These are phyloP conservation scores for Malassezia caprae DNA, from an alignment of 1,284 basidiomycete genomes.

Conservation along the genomic window DNA sequence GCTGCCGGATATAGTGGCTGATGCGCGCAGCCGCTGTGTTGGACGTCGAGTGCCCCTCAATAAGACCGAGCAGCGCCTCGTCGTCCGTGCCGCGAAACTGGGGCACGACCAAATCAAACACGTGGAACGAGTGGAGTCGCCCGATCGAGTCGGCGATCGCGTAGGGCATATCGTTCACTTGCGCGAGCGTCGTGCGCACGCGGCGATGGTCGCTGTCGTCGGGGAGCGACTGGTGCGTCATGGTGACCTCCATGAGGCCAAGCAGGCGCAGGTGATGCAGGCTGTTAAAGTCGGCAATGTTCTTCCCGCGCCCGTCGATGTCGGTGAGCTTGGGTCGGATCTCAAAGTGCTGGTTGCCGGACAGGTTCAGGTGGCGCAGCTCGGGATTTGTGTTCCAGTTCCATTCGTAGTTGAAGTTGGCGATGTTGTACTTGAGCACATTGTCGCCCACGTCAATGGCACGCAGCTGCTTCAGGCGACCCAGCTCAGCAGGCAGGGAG, in stretches of 20 bases:
- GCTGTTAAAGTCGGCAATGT: conserved; percentile 75
- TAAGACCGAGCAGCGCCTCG: conserved; percentile 93
- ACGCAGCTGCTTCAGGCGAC: conserved; percentile 67
- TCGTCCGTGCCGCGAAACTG: conserved; percentile 67
- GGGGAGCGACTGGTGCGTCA: conserved; percentile 54
- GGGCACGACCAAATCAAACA: conserved; percentile 87
- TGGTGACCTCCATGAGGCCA: conserved; percentile 95
- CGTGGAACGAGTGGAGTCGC: conserved; percentile 55
- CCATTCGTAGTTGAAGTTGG: conserved; percentile 99
- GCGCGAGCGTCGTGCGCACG: conserved; percentile 80
- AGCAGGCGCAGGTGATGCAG: conserved; percentile 73
- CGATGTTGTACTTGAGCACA: conserved; percentile 89
- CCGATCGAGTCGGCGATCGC: conserved; percentile 94
- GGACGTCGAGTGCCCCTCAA: conserved; percentile 57
- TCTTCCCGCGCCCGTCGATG: conserved; percentile 43
- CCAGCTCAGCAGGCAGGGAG: conserved; percentile 80
- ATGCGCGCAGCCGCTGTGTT: conserved; percentile 54
- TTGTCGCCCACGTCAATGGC: conserved; percentile 92
- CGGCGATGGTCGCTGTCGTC: conserved; percentile 86
- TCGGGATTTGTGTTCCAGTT: conserved; percentile 99
- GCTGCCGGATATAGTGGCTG: conserved; percentile 49
- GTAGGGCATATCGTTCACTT: conserved; percentile 86
- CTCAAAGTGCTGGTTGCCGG: conserved; percentile 77
- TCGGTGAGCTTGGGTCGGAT: conserved; percentile 58
- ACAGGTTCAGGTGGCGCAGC: conserved; percentile 77